Evolutionary conservation across 2,329 filamentous ascomycete species (phyloP).

Genomic region (Lojkania enalia): DNA sequence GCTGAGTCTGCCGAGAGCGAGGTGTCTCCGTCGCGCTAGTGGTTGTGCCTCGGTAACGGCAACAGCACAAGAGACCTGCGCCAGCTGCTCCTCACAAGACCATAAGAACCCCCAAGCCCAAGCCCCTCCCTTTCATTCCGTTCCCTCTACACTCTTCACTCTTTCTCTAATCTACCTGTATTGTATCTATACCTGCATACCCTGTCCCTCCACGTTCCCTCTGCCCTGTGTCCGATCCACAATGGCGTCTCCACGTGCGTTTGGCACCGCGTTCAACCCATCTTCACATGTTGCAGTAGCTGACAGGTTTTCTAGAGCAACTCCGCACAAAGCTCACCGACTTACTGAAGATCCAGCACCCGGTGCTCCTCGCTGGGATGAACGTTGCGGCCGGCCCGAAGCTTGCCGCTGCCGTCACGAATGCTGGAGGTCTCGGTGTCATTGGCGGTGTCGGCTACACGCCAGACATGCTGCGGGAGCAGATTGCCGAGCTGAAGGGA

Average conservation of each 20-base stretch:
- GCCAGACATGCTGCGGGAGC: slow-evolving; percentile 93
- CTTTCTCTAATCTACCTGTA: neutral
- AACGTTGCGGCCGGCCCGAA: slow-evolving; percentile 97
- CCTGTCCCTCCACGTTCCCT: too few relatives aligned
- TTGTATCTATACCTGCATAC: too few relatives aligned
- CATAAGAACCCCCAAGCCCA: neutral
- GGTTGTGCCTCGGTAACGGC: slow-evolving; percentile 1
- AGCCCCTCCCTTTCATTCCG: neutral
- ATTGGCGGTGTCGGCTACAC: slow-evolving; percentile 96
- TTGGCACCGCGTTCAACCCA: too few relatives aligned
- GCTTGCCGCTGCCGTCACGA: slow-evolving; percentile 94
- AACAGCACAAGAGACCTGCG: neutral
- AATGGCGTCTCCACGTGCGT: slow-evolving; percentile 83
- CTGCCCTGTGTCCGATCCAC: slow-evolving; percentile 18
- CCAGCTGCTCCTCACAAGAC: neutral
- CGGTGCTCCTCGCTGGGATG: slow-evolving; percentile 95
- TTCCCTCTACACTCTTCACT: neutral
- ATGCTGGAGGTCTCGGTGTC: slow-evolving; percentile 94
- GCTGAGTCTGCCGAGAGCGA: neutral
- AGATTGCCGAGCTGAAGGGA: slow-evolving; percentile 91
- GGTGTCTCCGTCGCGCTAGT: neutral
- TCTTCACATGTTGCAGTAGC: slow-evolving; percentile 26
- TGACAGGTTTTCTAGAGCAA: slow-evolving; percentile 62
- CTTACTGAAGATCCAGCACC: slow-evolving; percentile 97
- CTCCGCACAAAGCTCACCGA: slow-evolving; percentile 92